Conservation (phyloP, 169 alveolate species). For the Eimeria maxima region DNA sequence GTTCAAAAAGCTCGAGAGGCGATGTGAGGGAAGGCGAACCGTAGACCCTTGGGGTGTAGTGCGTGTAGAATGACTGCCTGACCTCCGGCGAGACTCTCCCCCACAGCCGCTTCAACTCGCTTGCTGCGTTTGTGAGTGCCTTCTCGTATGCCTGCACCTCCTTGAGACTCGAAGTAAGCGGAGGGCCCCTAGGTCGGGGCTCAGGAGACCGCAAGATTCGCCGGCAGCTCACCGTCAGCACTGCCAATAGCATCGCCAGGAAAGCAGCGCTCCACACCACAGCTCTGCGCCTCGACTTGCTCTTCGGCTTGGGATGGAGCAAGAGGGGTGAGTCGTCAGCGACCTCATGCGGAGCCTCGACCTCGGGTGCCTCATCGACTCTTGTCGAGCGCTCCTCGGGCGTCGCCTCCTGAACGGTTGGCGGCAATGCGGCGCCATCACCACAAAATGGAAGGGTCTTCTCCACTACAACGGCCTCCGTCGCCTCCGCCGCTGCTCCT, state of each 20-base stretch:
- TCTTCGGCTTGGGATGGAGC: neutral
- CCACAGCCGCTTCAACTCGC: slow-evolving; percentile 7
- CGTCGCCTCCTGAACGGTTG: neutral
- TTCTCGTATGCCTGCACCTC: neutral
- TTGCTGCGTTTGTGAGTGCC: neutral
- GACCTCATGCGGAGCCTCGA: neutral
- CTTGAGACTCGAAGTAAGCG: neutral
- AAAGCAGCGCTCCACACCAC: slow-evolving; percentile 12
- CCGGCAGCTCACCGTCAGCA: neutral
- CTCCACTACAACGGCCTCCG: neutral
- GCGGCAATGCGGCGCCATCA: neutral
- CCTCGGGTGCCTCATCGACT: neutral
- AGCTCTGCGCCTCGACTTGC: neutral
- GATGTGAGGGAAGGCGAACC: neutral
- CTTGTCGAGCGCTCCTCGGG: neutral
- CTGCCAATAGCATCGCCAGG: neutral
- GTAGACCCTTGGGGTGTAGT: slow-evolving; percentile 17
- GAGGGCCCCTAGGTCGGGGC: neutral
- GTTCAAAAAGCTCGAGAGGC: slow-evolving; percentile 28
- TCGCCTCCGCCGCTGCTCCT: neutral
- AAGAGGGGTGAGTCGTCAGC: neutral
- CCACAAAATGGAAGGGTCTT: neutral
- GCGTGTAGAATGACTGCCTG: neutral
- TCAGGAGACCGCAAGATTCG: neutral
- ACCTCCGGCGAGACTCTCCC: slow-evolving; percentile 11